Evolutionary conservation across 192 early-diverging fungal species (phyloP).

Genomic region (Kappamyces sp.): DNA sequence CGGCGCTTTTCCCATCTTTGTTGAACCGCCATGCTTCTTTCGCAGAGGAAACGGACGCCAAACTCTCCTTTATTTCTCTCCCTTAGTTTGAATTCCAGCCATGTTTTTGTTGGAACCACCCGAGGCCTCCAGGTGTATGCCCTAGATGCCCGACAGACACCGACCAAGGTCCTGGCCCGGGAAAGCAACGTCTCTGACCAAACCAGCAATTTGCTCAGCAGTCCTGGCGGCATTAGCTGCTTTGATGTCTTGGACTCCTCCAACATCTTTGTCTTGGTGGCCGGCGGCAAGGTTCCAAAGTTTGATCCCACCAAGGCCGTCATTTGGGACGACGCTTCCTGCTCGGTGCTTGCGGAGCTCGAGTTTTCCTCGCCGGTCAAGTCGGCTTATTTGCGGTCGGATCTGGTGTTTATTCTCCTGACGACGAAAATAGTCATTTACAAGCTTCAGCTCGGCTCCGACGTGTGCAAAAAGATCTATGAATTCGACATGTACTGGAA

Average conservation of each 20-base stretch:
- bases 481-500: constrained; percentile 71
- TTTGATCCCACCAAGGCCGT: constrained; percentile 83
- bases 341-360: constrained; percentile 63
- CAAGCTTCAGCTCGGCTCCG: constrained; percentile 64
- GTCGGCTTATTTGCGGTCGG: not conserved
- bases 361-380: constrained; percentile 27
- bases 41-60: too few relatives aligned
- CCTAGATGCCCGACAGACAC: too few relatives aligned
- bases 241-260: constrained; percentile 18
- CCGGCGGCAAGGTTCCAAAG: constrained; percentile 74
- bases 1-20: too few relatives aligned
- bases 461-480: constrained; percentile 69
- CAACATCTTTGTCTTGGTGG: constrained; percentile 82
- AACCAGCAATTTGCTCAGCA: not conserved
- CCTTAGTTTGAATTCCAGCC: too few relatives aligned
- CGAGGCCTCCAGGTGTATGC: too few relatives aligned
- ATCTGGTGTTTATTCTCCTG: constrained; percentile 68
- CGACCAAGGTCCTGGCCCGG: too few relatives aligned
- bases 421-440: constrained; percentile 78
- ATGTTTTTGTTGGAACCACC: too few relatives aligned
- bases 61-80: too few relatives aligned
- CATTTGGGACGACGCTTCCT: constrained; percentile 78
- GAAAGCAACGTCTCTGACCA: too few relatives aligned
- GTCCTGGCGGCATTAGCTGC: not conserved
- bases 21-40: too few relatives aligned